Evolutionary conservation across 2,329 filamentous ascomycete genomes (phyloP).

Genomic region (Calonectria pseudoreteaudii): DNA sequence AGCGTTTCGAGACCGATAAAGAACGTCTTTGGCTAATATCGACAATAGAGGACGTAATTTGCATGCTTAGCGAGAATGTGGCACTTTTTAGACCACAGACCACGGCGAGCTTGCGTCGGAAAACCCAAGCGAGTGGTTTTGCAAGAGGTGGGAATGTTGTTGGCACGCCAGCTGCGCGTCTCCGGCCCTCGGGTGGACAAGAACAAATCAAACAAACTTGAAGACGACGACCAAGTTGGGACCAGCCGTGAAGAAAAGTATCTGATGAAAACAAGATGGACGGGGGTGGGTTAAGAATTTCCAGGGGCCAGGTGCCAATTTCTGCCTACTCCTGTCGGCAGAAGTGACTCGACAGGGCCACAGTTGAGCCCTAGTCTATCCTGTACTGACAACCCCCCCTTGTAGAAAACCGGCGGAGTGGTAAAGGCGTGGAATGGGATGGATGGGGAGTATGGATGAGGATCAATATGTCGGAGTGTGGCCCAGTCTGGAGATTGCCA

Average conservation of each 20-base stretch:
- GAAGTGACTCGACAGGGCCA: conserved; percentile 29
- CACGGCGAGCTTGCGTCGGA: conserved; percentile 13
- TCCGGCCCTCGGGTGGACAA: conserved; percentile 11
- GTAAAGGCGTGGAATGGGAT: conserved; percentile 28
- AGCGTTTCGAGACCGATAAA: conserved; percentile 24
- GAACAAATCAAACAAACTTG: conserved; percentile 26
- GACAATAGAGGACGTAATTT: conserved; percentile 21
- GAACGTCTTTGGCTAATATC: conserved; percentile 14
- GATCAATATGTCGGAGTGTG: conserved; percentile 19
- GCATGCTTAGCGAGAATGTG: conserved; percentile 36
- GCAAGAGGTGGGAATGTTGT: conserved; percentile 14
- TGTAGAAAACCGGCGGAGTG: conserved; percentile 31
- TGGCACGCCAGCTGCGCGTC: conserved; percentile 19
- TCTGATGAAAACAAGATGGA: conserved; percentile 16
- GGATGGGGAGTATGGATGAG: conserved; percentile 12
- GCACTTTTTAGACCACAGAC: conserved; percentile 22
- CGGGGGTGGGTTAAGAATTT: conserved; percentile 24
- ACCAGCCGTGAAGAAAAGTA: conserved; percentile 12
- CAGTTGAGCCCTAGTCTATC: conserved; percentile 26
- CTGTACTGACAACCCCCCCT: conserved; percentile 24
- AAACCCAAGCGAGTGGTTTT: conserved; percentile 15
- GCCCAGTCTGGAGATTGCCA: conserved; percentile 17
- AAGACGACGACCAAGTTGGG: conserved; percentile 7
- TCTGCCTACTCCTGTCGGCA: conserved; percentile 29
- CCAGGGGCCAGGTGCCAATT: conserved; percentile 28